A percentile compares a stretch with the other conserved stretches of the same genome.
Conservation (phyloP, 1,284 basidiomycete species). For the Fomitiporia mediterranea region DNA sequence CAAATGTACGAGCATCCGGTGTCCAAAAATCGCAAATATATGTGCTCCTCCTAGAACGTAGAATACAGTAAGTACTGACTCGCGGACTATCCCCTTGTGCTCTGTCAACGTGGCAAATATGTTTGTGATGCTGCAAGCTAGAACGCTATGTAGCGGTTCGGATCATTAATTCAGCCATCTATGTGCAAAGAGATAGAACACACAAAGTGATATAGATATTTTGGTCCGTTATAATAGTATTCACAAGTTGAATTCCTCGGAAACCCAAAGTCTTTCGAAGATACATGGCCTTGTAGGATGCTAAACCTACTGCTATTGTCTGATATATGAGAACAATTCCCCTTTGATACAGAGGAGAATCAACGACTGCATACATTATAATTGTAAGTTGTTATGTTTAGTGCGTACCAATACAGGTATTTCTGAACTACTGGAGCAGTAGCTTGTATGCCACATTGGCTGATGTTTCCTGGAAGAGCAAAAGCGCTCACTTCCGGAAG, state of each 20-base stretch:
- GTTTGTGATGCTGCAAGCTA: background rate
- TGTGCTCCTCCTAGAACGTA: background rate
- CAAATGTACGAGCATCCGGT: background rate
- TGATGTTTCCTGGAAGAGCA: background rate
- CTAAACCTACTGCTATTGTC: background rate
- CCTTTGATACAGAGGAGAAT: background rate
- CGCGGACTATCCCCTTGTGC: background rate
- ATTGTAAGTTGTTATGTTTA: too few species aligned
- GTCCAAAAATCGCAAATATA: background rate
- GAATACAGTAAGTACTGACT: background rate
- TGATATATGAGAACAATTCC: background rate
- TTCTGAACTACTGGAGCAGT: too few species aligned
- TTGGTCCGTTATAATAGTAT: background rate
- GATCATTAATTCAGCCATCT: background rate
- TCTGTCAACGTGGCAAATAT: background rate
- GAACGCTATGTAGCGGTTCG: background rate
- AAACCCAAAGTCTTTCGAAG: background rate
- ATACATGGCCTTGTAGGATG: background rate
- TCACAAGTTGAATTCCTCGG: background rate
- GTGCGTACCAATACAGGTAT: too few species aligned
- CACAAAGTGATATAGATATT: conserved; percentile 1
- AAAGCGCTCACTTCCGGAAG: background rate
- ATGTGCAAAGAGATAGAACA: background rate
- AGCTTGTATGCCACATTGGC: background rate
- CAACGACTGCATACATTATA: too few species aligned